These are phyloP conservation scores for Pseudonitzschia multistriata DNA, from an alignment of 108 stramenopile genomes.

Conservation along the genomic window DNA sequence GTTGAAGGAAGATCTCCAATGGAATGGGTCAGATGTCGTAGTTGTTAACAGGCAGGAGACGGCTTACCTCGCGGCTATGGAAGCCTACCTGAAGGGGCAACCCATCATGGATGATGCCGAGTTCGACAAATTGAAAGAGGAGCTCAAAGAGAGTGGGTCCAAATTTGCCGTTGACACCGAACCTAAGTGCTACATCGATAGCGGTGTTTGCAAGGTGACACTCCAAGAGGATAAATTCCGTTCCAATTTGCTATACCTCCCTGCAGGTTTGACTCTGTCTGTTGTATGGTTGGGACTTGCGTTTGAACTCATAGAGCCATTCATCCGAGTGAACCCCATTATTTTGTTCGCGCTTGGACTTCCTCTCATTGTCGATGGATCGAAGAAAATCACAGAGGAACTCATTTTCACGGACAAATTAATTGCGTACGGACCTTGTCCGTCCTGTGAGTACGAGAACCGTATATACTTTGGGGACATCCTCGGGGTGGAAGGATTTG, in stretches of 20 bases:
- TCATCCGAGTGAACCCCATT: constrained; percentile 77
- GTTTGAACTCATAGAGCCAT: constrained; percentile 73
- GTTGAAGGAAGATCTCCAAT: constrained; percentile 91
- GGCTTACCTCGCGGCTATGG: constrained; percentile 80
- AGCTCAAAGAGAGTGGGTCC: constrained; percentile 83
- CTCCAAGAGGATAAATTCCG: constrained; percentile 86
- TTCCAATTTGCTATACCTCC: constrained; percentile 86
- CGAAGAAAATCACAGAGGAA: constrained; percentile 61
- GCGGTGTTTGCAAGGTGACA: constrained; percentile 92
- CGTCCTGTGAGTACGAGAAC: constrained; percentile 80
- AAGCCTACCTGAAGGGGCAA: constrained; percentile 85
- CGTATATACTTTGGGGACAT: constrained; percentile 93
- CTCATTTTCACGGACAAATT: constrained; percentile 75
- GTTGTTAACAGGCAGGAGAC: constrained; percentile 88
- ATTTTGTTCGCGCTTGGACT: constrained; percentile 68
- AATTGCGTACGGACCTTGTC: constrained; percentile 93
- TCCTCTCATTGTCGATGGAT: constrained; percentile 66
- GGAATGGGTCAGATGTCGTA: constrained; percentile 82
- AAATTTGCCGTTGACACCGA: constrained; percentile 86
- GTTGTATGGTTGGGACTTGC: constrained; percentile 65
- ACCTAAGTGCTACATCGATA: constrained; percentile 95
- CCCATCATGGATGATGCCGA: constrained; percentile 81
- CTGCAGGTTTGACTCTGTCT: constrained; percentile 62
- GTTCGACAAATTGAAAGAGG: constrained; percentile 83
- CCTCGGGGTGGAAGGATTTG: constrained; percentile 87